Percentiles rank a stretch among this genome's conserved stretches.
phyloP scores from a whole-genome alignment of 345 rosid species.

The Cardamine resedifolia region DNA sequence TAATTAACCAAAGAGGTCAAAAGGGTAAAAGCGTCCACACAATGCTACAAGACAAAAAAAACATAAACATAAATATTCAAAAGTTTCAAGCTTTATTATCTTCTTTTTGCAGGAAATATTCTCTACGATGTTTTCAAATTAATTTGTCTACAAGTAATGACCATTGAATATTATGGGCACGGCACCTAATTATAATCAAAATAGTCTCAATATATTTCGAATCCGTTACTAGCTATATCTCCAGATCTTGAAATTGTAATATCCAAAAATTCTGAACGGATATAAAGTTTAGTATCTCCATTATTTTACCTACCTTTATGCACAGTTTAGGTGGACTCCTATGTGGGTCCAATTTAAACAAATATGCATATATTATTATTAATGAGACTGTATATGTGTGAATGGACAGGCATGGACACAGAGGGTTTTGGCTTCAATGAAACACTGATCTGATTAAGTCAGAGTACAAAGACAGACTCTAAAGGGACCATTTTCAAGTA shows the following conservation, averaged over 20 bases:
- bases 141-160: constrained; percentile 17
- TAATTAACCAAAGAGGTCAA: constrained; percentile 31
- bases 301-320: constrained; percentile 4
- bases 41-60: constrained; percentile 21
- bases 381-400: constrained; percentile 26
- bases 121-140: constrained; percentile 32
- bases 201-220: constrained; percentile 1
- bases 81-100: constrained; percentile 33
- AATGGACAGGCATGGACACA: constrained; percentile 29
- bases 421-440: constrained; percentile 29
- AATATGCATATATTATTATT: neutral
- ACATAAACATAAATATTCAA: neutral
- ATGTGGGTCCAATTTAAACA: constrained; percentile 11
- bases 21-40: constrained; percentile 26
- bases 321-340: constrained; percentile 30
- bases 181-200: neutral
- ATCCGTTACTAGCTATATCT: neutral
- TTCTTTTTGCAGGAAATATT: constrained; percentile 32
- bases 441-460: constrained; percentile 39
- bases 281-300: constrained; percentile 6
- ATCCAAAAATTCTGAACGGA: neutral
- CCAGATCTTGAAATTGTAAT: neutral
- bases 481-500: constrained; percentile 42
- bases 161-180: constrained; percentile 8
- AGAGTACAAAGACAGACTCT: constrained; percentile 35